These are phyloP conservation scores for Sphenostylis stenocarpa DNA, from an alignment of 306 rosid species.

Conservation along the genomic window DNA sequence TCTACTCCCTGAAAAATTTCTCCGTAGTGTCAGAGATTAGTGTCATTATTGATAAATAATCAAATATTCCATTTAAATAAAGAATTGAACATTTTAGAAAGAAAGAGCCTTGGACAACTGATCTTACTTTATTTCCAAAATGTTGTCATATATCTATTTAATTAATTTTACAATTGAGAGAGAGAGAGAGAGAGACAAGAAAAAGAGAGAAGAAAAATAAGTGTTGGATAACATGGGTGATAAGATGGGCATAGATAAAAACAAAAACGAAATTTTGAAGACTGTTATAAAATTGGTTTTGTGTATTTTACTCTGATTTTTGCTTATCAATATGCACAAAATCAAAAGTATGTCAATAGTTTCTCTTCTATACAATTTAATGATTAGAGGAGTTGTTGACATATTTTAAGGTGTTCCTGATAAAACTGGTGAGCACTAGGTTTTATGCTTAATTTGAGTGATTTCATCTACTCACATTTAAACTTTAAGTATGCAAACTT, in stretches of 20 bases:
- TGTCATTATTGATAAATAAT: not conserved
- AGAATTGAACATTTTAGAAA: not conserved
- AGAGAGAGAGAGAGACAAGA: not conserved
- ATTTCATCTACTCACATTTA: no score
- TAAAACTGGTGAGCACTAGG: no score
- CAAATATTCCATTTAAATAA: not conserved
- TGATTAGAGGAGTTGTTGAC: no score
- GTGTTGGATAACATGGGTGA: not conserved
- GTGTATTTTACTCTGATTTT: not conserved
- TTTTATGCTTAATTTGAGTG: no score
- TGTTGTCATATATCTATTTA: not conserved
- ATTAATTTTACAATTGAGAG: not conserved
- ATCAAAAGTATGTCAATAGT: not conserved
- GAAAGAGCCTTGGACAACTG: not conserved
- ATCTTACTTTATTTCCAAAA: not conserved
- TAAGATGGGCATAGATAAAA: not conserved
- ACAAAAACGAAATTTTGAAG: not conserved
- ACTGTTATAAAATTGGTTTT: not conserved
- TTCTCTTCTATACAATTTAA: not conserved
- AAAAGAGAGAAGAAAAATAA: not conserved
- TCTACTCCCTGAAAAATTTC: conserved; percentile 63
- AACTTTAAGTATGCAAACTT: no score
- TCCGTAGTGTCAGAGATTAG: not conserved
- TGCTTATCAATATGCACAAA: not conserved
- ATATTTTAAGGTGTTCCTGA: no score